These are phyloP conservation scores for Shiraia sp. DNA, from an alignment of 2,329 filamentous ascomycete genomes.

Conservation along the genomic window DNA sequence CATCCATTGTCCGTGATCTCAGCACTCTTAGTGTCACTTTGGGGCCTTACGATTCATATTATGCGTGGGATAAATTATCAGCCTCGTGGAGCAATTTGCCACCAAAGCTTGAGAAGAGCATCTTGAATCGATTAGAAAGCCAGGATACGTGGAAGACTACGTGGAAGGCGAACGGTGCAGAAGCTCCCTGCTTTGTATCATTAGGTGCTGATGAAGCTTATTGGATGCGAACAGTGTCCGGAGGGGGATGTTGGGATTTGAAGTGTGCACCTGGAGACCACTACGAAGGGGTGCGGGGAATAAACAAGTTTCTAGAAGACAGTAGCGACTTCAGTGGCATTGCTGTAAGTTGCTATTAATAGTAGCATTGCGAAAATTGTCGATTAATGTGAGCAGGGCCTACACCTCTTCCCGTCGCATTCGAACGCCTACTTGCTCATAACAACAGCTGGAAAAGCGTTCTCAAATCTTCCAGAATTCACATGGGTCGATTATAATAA, in stretches of 20 bases:
- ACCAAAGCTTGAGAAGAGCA: slow-evolving; percentile 29
- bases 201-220: slow-evolving; percentile 35
- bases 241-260: slow-evolving; percentile 38
- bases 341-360: slow-evolving; percentile 21
- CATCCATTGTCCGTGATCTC: slow-evolving; percentile 30
- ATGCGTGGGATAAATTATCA: slow-evolving; percentile 31
- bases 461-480: slow-evolving; percentile 37
- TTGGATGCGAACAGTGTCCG: slow-evolving; percentile 37
- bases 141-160: slow-evolving; percentile 29
- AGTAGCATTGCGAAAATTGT: not conserved
- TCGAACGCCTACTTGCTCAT: slow-evolving; percentile 33
- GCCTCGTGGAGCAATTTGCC: slow-evolving; percentile 36
- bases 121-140: slow-evolving; percentile 23
- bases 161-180: slow-evolving; percentile 30
- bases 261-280: slow-evolving; percentile 10
- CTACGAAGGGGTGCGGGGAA: slow-evolving; percentile 26
- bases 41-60: slow-evolving; percentile 35
- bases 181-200: slow-evolving; percentile 35
- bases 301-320: slow-evolving; percentile 31
- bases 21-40: slow-evolving; percentile 30
- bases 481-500: slow-evolving; percentile 40
- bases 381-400: slow-evolving; percentile 16
- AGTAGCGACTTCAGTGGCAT: slow-evolving; percentile 23
- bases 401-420: slow-evolving; percentile 33
- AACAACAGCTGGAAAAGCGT: slow-evolving; percentile 31